Base-by-base conservation (phyloP, 371 early-diverging fungal species). In the Parasitella parasitica region DNA sequence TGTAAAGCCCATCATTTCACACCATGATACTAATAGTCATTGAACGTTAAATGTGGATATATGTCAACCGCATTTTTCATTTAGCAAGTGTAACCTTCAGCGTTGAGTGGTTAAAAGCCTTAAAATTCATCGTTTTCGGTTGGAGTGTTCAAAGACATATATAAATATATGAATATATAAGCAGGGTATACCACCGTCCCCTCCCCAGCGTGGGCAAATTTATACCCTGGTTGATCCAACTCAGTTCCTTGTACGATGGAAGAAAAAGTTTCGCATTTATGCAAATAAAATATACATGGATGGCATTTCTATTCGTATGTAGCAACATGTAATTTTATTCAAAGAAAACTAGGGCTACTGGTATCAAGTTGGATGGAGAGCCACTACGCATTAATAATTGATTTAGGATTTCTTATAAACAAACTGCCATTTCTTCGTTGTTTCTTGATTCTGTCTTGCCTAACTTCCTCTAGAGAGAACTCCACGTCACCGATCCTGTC, bases 51-150 rank as follows among this genome's bases (percentile, higher is more conserved):
- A 3, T 2, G 6, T n/a, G 13, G 4, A 18, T 22, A 4, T 46
- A 9, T 46, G 24, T 11, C 18, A 18, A 34, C 6, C 16, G 2
- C 20, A 52, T 34, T 16, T 11, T 15, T 20, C 12, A n/a, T n/a
- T 15, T 4, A 3, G n/a, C 2, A 15, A 18, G 6, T 32, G 11
- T 52, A 6, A 18, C 32, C 8, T 18, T 16, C 20, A 28, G 16
- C 8, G 20, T 52, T 28, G 20, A 4, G 16, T 28, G 1, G 6
- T 18, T 52, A 20, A 52, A 52, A 52, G 52, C 52, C 52, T 52
- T 52, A 52, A 52, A 52, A 9, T 32, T 52, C 52, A 34, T 32
- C 52, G 12, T 52, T 52, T 52, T 32, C 26, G 26, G 52, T 43
- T 43, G 7, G 18, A 43, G 18, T 41, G 20, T 20, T 43, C 22